A percentile compares a stretch with the other conserved stretches of the same genome.
Conservation (phyloP, 768 basidiomycete species). For the Serendipita sp. region DNA sequence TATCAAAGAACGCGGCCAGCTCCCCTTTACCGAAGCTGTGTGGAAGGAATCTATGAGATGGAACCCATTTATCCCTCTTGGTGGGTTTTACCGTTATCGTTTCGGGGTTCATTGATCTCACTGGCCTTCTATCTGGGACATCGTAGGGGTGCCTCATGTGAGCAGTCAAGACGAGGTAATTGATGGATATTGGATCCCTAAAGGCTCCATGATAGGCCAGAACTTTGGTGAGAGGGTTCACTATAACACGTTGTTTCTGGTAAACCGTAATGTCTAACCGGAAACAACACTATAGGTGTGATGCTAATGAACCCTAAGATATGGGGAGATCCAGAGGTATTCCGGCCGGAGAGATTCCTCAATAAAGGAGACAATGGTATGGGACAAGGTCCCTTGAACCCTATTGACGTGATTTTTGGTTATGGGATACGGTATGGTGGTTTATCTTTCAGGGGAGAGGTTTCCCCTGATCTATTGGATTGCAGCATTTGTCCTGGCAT, state of each 20-base stretch:
- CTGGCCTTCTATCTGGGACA: no score
- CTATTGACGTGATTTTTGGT: background rate
- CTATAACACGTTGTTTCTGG: background rate
- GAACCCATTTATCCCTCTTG: background rate
- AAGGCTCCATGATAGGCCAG: slow-evolving; percentile 15
- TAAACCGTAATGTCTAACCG: no score
- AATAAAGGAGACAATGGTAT: background rate
- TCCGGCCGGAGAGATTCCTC: slow-evolving; percentile 18
- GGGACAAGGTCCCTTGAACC: background rate
- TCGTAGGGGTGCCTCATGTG: slow-evolving; percentile 1
- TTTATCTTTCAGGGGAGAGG: background rate
- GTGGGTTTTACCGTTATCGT: background rate
- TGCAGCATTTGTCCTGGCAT: background rate
- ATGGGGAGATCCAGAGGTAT: slow-evolving; percentile 15
- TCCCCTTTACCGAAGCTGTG: background rate
- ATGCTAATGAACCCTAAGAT: slow-evolving; percentile 15
- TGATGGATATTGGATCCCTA: slow-evolving; percentile 8
- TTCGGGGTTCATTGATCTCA: no score
- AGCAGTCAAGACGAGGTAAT: background rate
- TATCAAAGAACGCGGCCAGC: background rate
- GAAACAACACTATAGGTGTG: slow-evolving; percentile 7
- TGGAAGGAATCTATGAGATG: background rate
- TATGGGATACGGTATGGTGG: background rate
- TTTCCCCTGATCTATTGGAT: background rate
- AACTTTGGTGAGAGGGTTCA: slow-evolving; percentile 14